A percentile compares a stretch with the other conserved stretches of the same genome.
phyloP scores from a whole-genome alignment of 2,329 filamentous ascomycete species.

The Nemania diffusa region DNA sequence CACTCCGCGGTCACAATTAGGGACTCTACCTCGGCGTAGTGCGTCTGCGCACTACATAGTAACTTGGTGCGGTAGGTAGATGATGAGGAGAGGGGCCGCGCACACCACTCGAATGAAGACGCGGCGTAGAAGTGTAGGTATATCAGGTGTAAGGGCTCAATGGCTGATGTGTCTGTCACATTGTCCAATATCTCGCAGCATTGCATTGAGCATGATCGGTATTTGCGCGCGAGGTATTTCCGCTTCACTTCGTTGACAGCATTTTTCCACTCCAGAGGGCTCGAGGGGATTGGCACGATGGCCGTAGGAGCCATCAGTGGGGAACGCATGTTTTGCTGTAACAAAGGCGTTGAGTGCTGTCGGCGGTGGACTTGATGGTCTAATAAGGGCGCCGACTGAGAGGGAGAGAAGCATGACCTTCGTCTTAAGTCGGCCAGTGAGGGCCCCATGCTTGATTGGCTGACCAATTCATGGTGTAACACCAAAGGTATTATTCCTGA shows the following conservation, averaged over 20 bases:
- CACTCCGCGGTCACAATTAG: conserved; percentile 62
- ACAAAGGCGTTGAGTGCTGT: conserved; percentile 46
- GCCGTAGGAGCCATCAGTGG: conserved; percentile 41
- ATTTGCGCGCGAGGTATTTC: conserved; percentile 62
- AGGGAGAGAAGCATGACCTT: conserved; percentile 33
- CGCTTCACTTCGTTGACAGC: conserved; percentile 64
- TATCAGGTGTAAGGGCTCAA: conserved; percentile 66
- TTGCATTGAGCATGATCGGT: conserved; percentile 62
- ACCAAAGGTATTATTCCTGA: conserved; percentile 45
- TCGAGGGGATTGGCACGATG: conserved; percentile 54
- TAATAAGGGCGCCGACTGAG: conserved; percentile 16
- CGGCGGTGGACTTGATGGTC: conserved; percentile 39
- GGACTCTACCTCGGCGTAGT: conserved; percentile 61
- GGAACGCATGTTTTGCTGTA: conserved; percentile 38
- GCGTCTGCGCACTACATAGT: conserved; percentile 61
- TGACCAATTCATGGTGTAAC: conserved; percentile 37
- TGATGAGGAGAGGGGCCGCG: conserved; percentile 58
- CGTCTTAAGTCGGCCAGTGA: conserved; percentile 32
- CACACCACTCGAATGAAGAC: conserved; percentile 67
- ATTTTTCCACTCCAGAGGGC: conserved; percentile 61
- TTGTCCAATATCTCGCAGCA: conserved; percentile 65
- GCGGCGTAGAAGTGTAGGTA: conserved; percentile 72
- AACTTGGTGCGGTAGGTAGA: conserved; percentile 60
- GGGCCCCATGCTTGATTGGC: conserved; percentile 24
- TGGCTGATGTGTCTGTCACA: conserved; percentile 55